Conservation (phyloP, 768 basidiomycete genomes). For the Boletus coccyginus region DNA sequence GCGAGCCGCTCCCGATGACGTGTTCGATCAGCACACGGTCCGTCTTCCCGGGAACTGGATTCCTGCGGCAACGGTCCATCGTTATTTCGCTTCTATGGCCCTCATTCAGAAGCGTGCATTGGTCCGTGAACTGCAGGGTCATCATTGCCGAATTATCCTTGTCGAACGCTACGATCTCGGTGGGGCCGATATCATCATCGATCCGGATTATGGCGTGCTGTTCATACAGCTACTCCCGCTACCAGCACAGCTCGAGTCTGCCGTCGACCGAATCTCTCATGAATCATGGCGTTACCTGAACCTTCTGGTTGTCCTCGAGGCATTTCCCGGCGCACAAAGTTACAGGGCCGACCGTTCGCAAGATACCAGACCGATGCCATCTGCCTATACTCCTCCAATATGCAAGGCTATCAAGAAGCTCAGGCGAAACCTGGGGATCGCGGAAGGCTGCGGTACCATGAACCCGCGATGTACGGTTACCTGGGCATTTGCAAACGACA, state of each 20-base stretch:
- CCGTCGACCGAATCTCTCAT: slow-evolving; percentile 42
- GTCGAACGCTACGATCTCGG: slow-evolving; percentile 61
- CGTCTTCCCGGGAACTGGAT: slow-evolving; percentile 34
- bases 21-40: slow-evolving; percentile 46
- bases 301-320: slow-evolving; percentile 65
- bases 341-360: slow-evolving; percentile 18
- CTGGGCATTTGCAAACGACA: slow-evolving; percentile 62
- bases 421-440: slow-evolving; percentile 57
- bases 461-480: slow-evolving; percentile 40
- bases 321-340: slow-evolving; percentile 50
- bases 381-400: slow-evolving; percentile 63
- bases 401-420: slow-evolving; percentile 70
- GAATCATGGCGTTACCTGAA: slow-evolving; percentile 63
- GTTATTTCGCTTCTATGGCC: slow-evolving; percentile 67
- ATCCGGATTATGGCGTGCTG: slow-evolving; percentile 57
- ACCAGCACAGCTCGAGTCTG: slow-evolving; percentile 45
- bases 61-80: slow-evolving; percentile 42
- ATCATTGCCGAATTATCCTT: slow-evolving; percentile 48
- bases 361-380: slow-evolving; percentile 15
- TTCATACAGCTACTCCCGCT: slow-evolving; percentile 46
- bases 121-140: slow-evolving; percentile 47
- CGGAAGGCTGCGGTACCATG: slow-evolving; percentile 58
- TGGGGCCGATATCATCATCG: slow-evolving; percentile 65
- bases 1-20: slow-evolving; percentile 36
- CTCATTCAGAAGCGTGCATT: slow-evolving; percentile 67